These are phyloP conservation scores for Yamadazyma paraphyllophila DNA, from an alignment of 805 yeast species.

Conservation along the genomic window DNA sequence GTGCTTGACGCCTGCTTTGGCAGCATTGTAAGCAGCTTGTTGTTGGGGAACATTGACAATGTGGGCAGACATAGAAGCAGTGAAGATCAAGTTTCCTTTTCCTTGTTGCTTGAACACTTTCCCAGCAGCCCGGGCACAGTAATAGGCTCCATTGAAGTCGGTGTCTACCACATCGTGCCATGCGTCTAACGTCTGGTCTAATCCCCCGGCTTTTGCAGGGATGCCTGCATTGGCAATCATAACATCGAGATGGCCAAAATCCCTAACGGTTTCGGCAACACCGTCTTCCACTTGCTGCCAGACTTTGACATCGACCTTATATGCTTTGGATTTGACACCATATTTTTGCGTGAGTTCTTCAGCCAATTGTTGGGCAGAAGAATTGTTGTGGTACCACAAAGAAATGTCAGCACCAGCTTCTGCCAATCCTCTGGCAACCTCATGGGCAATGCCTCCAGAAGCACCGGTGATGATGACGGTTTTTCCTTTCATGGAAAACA, in stretches of 20 bases:
- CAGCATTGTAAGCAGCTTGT: slow-evolving; percentile 82
- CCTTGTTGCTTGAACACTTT: slow-evolving; percentile 68
- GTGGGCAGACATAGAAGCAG: slow-evolving; percentile 88
- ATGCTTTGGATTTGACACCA: slow-evolving; percentile 29
- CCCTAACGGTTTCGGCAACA: slow-evolving; percentile 27
- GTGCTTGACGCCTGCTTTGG: slow-evolving; percentile 81
- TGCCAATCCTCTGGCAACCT: slow-evolving; percentile 34
- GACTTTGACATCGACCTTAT: slow-evolving; percentile 37
- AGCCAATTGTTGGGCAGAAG: slow-evolving; percentile 25
- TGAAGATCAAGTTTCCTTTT: slow-evolving; percentile 72
- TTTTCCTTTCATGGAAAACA: slow-evolving; percentile 31
- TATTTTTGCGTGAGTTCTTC: slow-evolving; percentile 14
- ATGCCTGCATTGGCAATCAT: slow-evolving; percentile 48
- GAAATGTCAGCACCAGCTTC: slow-evolving; percentile 42
- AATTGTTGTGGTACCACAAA: slow-evolving; percentile 30
- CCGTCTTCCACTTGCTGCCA: slow-evolving; percentile 34
- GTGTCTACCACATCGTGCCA: slow-evolving; percentile 74
- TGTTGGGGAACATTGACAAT: slow-evolving; percentile 82
- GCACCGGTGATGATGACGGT: slow-evolving; percentile 38
- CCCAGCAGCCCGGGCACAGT: slow-evolving; percentile 75
- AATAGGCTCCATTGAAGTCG: slow-evolving; percentile 77
- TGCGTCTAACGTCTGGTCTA: slow-evolving; percentile 48
- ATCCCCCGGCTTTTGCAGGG: slow-evolving; percentile 42
- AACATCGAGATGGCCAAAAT: slow-evolving; percentile 39
- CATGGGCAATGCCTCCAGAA: slow-evolving; percentile 37